Evolutionary conservation across 352 stramenopile genomes (phyloP), one percentile per base, ranked within the genome.

Genomic region (Thraustochytrium striatum): DNA sequence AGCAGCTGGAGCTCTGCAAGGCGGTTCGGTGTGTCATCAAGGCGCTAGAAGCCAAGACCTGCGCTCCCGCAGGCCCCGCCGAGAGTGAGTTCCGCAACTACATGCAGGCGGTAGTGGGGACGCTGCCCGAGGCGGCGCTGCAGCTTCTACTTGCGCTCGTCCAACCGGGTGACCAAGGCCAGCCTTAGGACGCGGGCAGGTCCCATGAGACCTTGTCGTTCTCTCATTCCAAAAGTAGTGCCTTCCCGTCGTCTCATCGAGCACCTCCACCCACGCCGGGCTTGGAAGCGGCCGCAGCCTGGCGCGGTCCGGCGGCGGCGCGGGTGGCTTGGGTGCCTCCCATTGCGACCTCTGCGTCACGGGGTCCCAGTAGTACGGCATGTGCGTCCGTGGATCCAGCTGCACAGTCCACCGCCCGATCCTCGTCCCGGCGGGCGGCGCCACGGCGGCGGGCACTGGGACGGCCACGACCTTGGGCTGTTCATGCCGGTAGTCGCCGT

Each of bases 191-290:
- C 47, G 16, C 25, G 47, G 47, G 47, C 16, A 55, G 25, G 16
- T 55, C 47, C 47, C 47, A 55, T 55, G 47, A 21, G 47, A 25
- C 25, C 16, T 21, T 25, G 25, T 55, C 47, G 47, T 16, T 55
- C 47, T 25, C 36, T 75, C 65, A 32, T 75, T 75, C 65, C 65
- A 75, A 30, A 62, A 38, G 30, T 75, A 75, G 32, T 30, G 50
- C 21, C 65, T 61, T 3, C 65, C 65, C 8, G 65, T 44, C 1
- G 1, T 32, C 35, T 75, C 44, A n/a, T 75, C 65, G 35, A 75
- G 21, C 9, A 75, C 65, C 36, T 75, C 65, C 21, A 75, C 50
- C 65, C 65, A 75, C 9, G 65, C 65, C 11, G 52, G 19, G 39
- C 65, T 41, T 9, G 65, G 65, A 11, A 75, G 25, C 11, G 65